Conservation (phyloP, 1,284 basidiomycete species). For the Spongispora temasekensis region DNA sequence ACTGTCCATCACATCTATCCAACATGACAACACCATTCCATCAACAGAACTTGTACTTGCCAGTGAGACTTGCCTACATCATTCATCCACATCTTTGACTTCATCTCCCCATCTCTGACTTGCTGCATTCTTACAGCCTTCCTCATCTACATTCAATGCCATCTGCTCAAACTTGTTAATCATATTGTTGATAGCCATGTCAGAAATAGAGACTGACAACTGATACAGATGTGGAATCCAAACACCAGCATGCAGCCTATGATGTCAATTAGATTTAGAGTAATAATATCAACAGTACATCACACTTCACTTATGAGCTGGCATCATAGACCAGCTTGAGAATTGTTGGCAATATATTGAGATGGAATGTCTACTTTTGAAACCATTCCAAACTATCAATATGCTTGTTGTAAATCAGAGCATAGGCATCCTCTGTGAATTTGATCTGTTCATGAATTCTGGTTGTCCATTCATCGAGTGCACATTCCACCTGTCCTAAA, state of each 20-base stretch:
- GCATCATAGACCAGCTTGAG: not conserved
- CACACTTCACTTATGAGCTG: not conserved
- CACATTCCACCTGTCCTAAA: not conserved
- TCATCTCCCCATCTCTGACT: no score
- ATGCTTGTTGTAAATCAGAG: not conserved
- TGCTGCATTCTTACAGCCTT: no score
- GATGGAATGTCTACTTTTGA: not conserved
- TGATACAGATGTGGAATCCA: not conserved
- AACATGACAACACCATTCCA: no score
- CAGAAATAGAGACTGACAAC: no score
- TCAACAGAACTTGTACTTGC: no score
- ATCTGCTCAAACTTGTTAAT: no score
- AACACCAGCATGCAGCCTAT: not conserved
- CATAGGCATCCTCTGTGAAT: not conserved
- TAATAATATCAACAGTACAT: not conserved
- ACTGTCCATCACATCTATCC: no score
- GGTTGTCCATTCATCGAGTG: not conserved
- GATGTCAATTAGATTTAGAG: not conserved
- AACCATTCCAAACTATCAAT: not conserved
- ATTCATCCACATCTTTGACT: no score
- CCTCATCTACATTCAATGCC: no score
- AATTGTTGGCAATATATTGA: not conserved
- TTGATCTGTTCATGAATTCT: not conserved
- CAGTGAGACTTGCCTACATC: no score
- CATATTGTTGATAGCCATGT: no score